Percentiles rank a stretch among this genome's conserved stretches.
Evolutionary conservation across 352 stramenopile genomes (phyloP).

Genomic region (Pythium brassicae): DNA sequence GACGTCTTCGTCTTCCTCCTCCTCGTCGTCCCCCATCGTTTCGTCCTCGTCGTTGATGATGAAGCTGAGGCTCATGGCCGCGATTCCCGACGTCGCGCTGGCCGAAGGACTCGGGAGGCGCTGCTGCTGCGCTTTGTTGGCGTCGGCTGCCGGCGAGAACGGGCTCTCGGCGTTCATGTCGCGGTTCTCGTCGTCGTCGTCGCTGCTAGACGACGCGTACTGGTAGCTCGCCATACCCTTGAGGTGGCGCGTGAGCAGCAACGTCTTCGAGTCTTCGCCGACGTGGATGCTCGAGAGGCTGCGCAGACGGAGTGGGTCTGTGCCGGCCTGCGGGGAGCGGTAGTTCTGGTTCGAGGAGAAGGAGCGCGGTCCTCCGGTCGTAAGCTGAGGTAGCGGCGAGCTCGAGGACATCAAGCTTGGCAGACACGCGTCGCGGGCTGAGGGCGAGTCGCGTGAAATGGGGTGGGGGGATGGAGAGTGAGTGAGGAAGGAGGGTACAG

Average conservation of each 20-base stretch:
- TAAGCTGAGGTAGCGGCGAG: constrained; percentile 21
- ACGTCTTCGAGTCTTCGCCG: constrained; percentile 27
- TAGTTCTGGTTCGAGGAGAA: constrained; percentile 29
- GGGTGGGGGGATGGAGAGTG: neutral
- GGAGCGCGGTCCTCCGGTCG: constrained; percentile 27
- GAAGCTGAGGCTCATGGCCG: constrained; percentile 81
- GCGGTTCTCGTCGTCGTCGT: constrained; percentile 30
- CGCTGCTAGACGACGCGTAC: constrained; percentile 8
- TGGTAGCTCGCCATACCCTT: constrained; percentile 31
- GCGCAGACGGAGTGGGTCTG: constrained; percentile 12
- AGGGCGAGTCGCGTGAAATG: constrained; percentile 4
- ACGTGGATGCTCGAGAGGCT: constrained; percentile 33
- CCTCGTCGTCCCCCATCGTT: constrained; percentile 20
- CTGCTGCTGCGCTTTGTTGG: constrained; percentile 5
- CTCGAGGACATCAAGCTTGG: constrained; percentile 39
- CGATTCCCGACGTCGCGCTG: constrained; percentile 44
- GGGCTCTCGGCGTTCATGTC: constrained; percentile 9
- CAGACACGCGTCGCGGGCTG: neutral
- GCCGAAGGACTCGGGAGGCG: constrained; percentile 13
- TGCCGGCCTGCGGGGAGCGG: constrained; percentile 24
- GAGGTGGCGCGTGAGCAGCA: constrained; percentile 30
- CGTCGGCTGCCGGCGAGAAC: constrained; percentile 6
- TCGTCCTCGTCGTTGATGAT: constrained; percentile 63
- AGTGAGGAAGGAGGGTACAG: no score
- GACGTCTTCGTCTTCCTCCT: constrained; percentile 20